A percentile compares a stretch with the other conserved stretches of the same genome.
Evolutionary conservation across 2,329 filamentous ascomycete species (phyloP).

Genomic region (Lasiodiplodia sp.): DNA sequence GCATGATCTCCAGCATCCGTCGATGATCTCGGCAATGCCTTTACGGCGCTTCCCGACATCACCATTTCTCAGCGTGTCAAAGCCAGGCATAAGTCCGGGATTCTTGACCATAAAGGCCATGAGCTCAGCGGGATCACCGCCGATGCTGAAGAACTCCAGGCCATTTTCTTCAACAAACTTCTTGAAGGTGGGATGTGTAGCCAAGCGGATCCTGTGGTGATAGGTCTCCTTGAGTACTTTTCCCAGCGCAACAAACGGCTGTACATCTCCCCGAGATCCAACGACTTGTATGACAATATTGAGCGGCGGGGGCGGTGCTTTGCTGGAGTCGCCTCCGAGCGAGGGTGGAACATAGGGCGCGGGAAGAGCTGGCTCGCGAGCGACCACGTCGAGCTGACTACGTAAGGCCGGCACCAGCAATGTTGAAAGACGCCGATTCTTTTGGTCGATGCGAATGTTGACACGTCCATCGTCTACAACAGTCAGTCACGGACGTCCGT

Average conservation of each 20-base stretch:
- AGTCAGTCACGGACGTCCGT: not conserved
- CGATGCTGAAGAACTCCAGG: constrained; percentile 60
- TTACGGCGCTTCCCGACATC: constrained; percentile 77
- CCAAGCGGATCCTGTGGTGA: constrained; percentile 55
- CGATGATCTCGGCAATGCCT: constrained; percentile 79
- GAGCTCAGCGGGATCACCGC: constrained; percentile 57
- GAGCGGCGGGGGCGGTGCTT: constrained; percentile 58
- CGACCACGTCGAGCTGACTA: constrained; percentile 44
- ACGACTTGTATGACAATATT: constrained; percentile 60
- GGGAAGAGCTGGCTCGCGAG: constrained; percentile 64
- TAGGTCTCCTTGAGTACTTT: constrained; percentile 59
- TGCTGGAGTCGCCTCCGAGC: constrained; percentile 68
- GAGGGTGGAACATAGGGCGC: constrained; percentile 77
- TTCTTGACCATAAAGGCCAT: constrained; percentile 91
- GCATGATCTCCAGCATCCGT: constrained; percentile 87
- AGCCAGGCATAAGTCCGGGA: constrained; percentile 82
- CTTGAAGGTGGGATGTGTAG: constrained; percentile 58
- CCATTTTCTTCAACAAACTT: constrained; percentile 58
- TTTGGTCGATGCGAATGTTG: constrained; percentile 51
- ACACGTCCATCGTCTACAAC: constrained; percentile 46
- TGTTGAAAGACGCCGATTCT: constrained; percentile 44
- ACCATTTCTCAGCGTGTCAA: constrained; percentile 77
- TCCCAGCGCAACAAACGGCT: constrained; percentile 58
- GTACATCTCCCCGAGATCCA: constrained; percentile 58
- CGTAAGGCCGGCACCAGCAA: constrained; percentile 49